These are phyloP conservation scores for Phoma sp. DNA, from an alignment of 2,329 filamentous ascomycete species.

Conservation along the genomic window DNA sequence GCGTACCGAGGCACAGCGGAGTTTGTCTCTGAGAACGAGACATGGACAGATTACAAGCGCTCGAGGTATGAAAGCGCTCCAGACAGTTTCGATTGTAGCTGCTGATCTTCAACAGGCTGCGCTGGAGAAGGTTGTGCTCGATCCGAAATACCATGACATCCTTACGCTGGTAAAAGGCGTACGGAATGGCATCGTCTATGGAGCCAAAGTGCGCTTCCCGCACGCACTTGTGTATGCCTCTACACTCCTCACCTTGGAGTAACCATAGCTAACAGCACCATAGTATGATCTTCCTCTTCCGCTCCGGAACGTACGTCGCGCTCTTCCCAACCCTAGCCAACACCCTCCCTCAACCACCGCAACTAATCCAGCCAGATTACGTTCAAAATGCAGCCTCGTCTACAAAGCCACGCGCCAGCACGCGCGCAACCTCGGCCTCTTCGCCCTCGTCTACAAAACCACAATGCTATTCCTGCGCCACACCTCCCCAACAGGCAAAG, in stretches of 20 bases:
- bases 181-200: conserved; percentile 96
- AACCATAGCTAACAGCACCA: conserved; percentile 9
- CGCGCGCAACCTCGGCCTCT: conserved; percentile 88
- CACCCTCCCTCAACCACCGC: not conserved
- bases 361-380: conserved; percentile 57
- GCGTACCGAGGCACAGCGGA: conserved; percentile 35
- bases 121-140: conserved; percentile 77
- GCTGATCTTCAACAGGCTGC: conserved; percentile 59
- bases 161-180: conserved; percentile 89
- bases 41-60: conserved; percentile 44
- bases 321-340: not conserved
- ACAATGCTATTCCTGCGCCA: conserved; percentile 77
- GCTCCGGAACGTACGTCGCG: conserved; percentile 77
- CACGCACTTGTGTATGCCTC: conserved; percentile 81
- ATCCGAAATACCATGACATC: conserved; percentile 84
- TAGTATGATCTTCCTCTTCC: conserved; percentile 96
- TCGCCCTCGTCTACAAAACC: conserved; percentile 88
- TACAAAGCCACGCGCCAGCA: conserved; percentile 88
- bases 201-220: conserved; percentile 95
- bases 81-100: not conserved
- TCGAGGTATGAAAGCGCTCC: conserved; percentile 32
- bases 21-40: conserved; percentile 8
- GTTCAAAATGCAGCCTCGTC: conserved; percentile 78
- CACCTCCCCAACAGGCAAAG: conserved; percentile 56
- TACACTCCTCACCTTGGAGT: not conserved